Evolutionary conservation across 768 basidiomycete genomes (phyloP), one percentile per base, ranked within the genome.

Genomic region (Boletus subcaerulescens): DNA sequence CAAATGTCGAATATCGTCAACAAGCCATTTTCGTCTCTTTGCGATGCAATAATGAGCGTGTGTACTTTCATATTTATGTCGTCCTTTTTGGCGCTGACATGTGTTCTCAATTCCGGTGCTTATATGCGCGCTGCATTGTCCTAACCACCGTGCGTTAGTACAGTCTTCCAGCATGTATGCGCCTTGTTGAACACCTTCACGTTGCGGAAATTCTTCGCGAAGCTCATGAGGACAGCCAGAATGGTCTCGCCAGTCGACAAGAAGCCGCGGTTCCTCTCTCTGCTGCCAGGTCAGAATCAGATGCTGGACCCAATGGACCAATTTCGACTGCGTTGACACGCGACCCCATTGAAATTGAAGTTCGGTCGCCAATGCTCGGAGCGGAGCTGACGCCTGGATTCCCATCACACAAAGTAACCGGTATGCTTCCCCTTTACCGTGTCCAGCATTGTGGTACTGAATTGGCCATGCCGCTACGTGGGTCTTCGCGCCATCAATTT

Each of bases 11-110:
- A 77, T 6, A 83, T 80, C 20, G 83, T 88, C 18, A 86, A 89
- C 62, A 72, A 73, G 5, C 87, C 88, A 29, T 88, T 89, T 66
- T 71, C 87, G 31, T 80, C 81, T n/a, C 71, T 91, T 9, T 88
- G 86, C 61, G 89, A 90, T 65, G 86, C 86, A 3, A 70, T 76
- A 15, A 86, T 89, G 84, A 80, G 77, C 39, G 88, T 89, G 61
- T 56, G 85, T 74, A 12, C 17, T 45, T 32, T 45, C 3, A 18
- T 20, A 6, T 45, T 46, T 54, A 12, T 52, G 35, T 22, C 39
- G 33, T 47, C 15, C 22, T 32, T 17, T 20, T 45, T 36, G 8
- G 15, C 32, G 20, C 55, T 60, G n/a, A 64, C n/a, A 1, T 8
- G 45, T 11, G 4, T 32, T 18, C 32, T 41, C 10, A 29, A 41